These are phyloP conservation scores for Ceratocystis diversiconidia DNA, from an alignment of 2,329 filamentous ascomycete genomes.

Conservation along the genomic window DNA sequence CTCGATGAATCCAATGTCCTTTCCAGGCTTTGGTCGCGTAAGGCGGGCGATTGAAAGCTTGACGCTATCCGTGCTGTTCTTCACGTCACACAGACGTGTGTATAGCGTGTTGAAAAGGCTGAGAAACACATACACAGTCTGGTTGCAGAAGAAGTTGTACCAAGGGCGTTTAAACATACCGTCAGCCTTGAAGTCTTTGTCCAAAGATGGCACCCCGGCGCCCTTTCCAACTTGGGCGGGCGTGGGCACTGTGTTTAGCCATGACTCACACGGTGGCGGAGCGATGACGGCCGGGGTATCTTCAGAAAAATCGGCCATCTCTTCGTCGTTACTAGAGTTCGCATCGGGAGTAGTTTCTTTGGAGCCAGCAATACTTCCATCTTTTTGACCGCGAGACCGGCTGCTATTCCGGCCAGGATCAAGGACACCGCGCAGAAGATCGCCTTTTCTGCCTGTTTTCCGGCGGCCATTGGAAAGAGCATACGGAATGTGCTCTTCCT, in stretches of 20 bases:
- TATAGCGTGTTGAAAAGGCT: slow-evolving; percentile 87
- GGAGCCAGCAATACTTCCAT: slow-evolving; percentile 66
- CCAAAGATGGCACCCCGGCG: slow-evolving; percentile 38
- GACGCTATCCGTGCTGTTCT: slow-evolving; percentile 61
- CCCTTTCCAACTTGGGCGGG: slow-evolving; percentile 34
- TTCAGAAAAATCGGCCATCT: slow-evolving; percentile 48
- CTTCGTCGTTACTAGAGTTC: slow-evolving; percentile 63
- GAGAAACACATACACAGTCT: slow-evolving; percentile 88
- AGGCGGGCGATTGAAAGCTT: slow-evolving; percentile 59
- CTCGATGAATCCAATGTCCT: slow-evolving; percentile 69
- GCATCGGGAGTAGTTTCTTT: slow-evolving; percentile 82
- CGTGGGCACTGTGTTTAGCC: slow-evolving; percentile 48
- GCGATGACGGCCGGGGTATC: slow-evolving; percentile 47
- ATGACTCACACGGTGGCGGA: slow-evolving; percentile 31
- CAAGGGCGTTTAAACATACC: slow-evolving; percentile 66
- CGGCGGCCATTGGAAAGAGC: slow-evolving; percentile 52
- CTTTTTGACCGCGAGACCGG: slow-evolving; percentile 56
- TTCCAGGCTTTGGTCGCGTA: slow-evolving; percentile 63
- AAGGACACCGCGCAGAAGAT: slow-evolving; percentile 73
- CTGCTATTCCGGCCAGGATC: slow-evolving; percentile 62
- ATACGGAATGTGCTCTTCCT: slow-evolving; percentile 58
- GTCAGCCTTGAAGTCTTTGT: slow-evolving; percentile 56
- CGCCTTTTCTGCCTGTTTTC: slow-evolving; percentile 61
- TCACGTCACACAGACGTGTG: slow-evolving; percentile 67
- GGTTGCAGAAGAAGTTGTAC: slow-evolving; percentile 85